Percentiles rank a stretch among this genome's conserved stretches.
Evolutionary conservation across 2,329 filamentous ascomycete genomes (phyloP).

Genomic region (Talaromyces marneffei): DNA sequence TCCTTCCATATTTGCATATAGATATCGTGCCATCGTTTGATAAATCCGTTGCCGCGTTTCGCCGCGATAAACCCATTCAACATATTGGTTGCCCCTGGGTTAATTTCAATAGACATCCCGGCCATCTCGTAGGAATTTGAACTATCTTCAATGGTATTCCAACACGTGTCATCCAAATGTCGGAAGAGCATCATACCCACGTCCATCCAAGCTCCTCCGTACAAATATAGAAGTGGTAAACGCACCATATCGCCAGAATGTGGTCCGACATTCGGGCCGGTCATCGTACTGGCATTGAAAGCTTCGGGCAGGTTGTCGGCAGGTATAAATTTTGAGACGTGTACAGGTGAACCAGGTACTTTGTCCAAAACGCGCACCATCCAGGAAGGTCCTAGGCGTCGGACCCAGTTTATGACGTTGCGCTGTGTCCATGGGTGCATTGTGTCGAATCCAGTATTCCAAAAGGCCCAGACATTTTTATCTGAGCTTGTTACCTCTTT

Average conservation of each 20-base stretch:
- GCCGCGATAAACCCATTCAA: conserved; percentile 13
- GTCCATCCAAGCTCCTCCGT: conserved; percentile 41
- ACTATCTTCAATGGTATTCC: conserved; percentile 37
- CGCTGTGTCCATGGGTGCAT: conserved; percentile 39
- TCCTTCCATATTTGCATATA: conserved; percentile 12
- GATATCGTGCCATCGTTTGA: conserved; percentile 17
- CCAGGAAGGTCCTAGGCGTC: conserved; percentile 36
- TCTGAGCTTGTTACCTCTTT: conserved; percentile 30
- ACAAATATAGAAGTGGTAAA: conserved; percentile 34
- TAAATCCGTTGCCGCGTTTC: conserved; percentile 8
- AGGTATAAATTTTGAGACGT: conserved; percentile 35
- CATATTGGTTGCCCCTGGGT: not conserved
- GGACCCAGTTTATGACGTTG: conserved; percentile 40
- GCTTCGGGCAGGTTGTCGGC: conserved; percentile 35
- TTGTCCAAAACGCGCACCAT: conserved; percentile 39
- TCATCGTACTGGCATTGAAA: conserved; percentile 42
- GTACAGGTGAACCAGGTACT: conserved; percentile 32
- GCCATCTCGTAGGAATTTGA: conserved; percentile 30
- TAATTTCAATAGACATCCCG: conserved; percentile 3
- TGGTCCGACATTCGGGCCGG: conserved; percentile 38
- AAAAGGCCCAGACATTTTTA: conserved; percentile 40
- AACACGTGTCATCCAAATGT: conserved; percentile 40
- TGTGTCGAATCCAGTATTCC: conserved; percentile 30
- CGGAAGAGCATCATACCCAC: conserved; percentile 39
- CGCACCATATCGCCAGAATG: conserved; percentile 48